A percentile compares a stretch with the other conserved stretches of the same genome.
Evolutionary conservation across 2,329 filamentous ascomycete species (phyloP).

Genomic region (Camptophora hylomeconis): DNA sequence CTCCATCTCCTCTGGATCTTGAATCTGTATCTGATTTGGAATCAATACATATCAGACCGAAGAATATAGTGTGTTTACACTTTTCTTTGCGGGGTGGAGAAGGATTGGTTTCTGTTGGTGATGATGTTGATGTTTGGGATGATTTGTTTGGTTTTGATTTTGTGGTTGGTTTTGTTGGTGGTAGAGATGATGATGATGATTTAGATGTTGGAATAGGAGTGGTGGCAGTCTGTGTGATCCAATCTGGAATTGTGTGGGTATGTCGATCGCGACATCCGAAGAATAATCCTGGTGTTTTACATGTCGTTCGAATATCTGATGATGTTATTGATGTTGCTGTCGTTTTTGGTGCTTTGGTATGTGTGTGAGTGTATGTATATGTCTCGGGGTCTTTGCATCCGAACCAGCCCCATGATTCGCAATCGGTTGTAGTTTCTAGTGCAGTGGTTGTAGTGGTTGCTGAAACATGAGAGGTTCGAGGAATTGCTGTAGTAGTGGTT

Average conservation of each 20-base stretch:
- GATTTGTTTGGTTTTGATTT: slow-evolving; percentile 17
- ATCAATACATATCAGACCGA: slow-evolving; percentile 19
- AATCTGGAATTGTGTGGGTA: slow-evolving; percentile 3
- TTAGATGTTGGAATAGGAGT: slow-evolving; percentile 18
- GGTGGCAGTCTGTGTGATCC: slow-evolving; percentile 10
- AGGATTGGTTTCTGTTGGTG: slow-evolving; percentile 12
- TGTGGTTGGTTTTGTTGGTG: slow-evolving; percentile 6
- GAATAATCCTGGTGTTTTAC: slow-evolving; percentile 41
- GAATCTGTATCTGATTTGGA: slow-evolving; percentile 9
- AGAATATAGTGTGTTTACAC: slow-evolving; percentile 18
- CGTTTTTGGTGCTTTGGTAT: slow-evolving; percentile 9
- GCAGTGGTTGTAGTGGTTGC: slow-evolving; percentile 19
- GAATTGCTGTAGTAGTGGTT: slow-evolving; percentile 17
- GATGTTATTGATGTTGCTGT: slow-evolving; percentile 8
- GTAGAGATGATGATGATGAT: slow-evolving; percentile 19
- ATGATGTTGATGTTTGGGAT: slow-evolving; percentile 16
- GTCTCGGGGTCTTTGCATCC: slow-evolving; percentile 26
- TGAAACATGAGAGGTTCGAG: slow-evolving; percentile 9
- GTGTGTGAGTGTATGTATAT: slow-evolving; percentile 8
- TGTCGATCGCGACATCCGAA: slow-evolving; percentile 39
- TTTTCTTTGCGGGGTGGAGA: slow-evolving; percentile 5
- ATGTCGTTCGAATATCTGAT: slow-evolving; percentile 21
- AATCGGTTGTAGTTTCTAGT: slow-evolving; percentile 21
- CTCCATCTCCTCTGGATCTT: no score
- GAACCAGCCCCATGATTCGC: slow-evolving; percentile 26